These are phyloP conservation scores for Lagenidium sp. DNA, from an alignment of 352 stramenopile species.

Conservation along the genomic window DNA sequence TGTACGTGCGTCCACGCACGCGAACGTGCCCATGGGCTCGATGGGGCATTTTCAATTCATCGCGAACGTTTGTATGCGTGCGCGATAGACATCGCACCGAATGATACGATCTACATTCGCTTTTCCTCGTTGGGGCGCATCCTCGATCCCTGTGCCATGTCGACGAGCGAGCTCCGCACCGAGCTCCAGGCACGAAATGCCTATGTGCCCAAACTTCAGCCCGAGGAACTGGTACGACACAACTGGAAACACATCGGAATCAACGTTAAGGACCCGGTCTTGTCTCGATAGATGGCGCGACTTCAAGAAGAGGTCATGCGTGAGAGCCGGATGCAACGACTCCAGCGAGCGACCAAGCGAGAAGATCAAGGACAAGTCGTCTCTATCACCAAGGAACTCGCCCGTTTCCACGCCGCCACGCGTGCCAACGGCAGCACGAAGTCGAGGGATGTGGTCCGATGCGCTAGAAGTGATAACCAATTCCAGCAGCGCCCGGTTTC, in stretches of 20 bases:
- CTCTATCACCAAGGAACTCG: constrained; percentile 48
- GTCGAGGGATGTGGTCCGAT: too few species aligned
- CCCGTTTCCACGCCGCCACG: constrained; percentile 8
- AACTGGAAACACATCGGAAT: too few species aligned
- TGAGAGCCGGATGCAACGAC: constrained; percentile 52
- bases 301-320: constrained; percentile 48
- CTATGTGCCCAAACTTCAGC: constrained; percentile 55
- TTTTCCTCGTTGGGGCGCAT: constrained; percentile 59
- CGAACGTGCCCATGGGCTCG: too few species aligned
- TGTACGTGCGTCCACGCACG: constrained; percentile 24
- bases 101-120: constrained; percentile 66
- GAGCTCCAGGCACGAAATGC: constrained; percentile 45
- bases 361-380: constrained; percentile 37
- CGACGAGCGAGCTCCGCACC: constrained; percentile 53
- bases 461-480: neutral
- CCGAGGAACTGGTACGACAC: constrained; percentile 45
- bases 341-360: constrained; percentile 52
- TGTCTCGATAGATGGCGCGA: constrained; percentile 53
- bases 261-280: too few species aligned
- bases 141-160: constrained; percentile 67
- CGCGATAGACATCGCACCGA: constrained; percentile 39
- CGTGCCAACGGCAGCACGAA: neutral
- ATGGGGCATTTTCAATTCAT: too few species aligned
- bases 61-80: too few species aligned
- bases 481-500: constrained; percentile 28